Evolutionary conservation across 164 flowering plant genomes (phyloP).

Genomic region (Vitis riparia): DNA sequence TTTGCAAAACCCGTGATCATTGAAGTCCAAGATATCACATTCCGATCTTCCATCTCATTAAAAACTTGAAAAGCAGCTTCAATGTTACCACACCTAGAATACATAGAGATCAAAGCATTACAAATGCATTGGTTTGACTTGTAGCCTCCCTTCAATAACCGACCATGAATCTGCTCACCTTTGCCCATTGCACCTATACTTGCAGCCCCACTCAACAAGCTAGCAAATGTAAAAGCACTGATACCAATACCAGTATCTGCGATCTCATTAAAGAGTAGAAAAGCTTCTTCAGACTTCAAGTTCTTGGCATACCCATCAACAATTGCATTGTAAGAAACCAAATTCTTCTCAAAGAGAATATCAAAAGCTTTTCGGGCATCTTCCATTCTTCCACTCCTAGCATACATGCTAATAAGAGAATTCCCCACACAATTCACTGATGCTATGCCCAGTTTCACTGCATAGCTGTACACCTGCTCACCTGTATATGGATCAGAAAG

Average conservation of each 20-base stretch:
- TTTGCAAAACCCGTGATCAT: conserved; percentile 83
- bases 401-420: conserved; percentile 74
- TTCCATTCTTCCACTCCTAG: conserved; percentile 62
- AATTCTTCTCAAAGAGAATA: conserved; percentile 65
- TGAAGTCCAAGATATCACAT: conserved; percentile 87
- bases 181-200: conserved; percentile 62
- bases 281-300: no score
- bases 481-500: conserved; percentile 46
- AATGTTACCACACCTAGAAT: conserved; percentile 76
- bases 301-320: no score
- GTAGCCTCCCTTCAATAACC: conserved; percentile 60
- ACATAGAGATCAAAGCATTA: conserved; percentile 84
- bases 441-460: conserved; percentile 58
- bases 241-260: conserved; percentile 35
- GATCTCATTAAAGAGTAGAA: no score
- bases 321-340: no score
- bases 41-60: conserved; percentile 42
- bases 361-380: conserved; percentile 78
- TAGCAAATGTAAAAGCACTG: conserved; percentile 64
- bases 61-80: conserved; percentile 66
- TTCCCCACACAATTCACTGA: conserved; percentile 69
- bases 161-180: conserved; percentile 80
- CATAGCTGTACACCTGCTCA: conserved; percentile 53
- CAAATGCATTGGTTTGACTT: conserved; percentile 37
- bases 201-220: conserved; percentile 81